Percentiles rank a stretch among this genome's conserved stretches.
Conservation (phyloP, 495 filamentous ascomycete genomes). For the Collariella sp. region DNA sequence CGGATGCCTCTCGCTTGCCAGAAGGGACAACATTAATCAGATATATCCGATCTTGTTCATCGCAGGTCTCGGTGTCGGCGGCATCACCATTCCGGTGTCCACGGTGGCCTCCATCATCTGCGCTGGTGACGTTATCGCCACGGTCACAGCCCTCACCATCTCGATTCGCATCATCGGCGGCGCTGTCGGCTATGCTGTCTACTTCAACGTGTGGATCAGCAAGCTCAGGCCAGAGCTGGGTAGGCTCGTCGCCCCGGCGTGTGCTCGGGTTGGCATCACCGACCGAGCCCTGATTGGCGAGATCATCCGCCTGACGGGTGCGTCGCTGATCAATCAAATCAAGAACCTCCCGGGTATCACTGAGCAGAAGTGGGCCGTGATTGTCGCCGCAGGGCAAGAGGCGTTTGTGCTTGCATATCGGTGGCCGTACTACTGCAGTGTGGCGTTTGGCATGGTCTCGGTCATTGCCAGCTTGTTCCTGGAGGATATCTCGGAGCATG, state of each 20-base stretch:
- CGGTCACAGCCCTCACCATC: constrained; percentile 64
- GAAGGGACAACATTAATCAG: constrained; percentile 49
- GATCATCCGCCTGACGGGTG: constrained; percentile 50
- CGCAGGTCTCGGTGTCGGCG: constrained; percentile 62
- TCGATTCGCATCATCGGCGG: constrained; percentile 65
- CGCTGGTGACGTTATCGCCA: constrained; percentile 64
- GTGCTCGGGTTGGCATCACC: constrained; percentile 47
- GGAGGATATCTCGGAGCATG: constrained; percentile 55
- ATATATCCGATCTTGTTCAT: constrained; percentile 56
- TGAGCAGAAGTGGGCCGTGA: constrained; percentile 44
- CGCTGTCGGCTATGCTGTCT: constrained; percentile 61
- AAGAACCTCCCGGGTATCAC: constrained; percentile 50
- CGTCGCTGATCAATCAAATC: constrained; percentile 46
- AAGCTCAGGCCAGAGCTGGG: constrained; percentile 50
- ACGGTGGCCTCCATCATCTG: constrained; percentile 58
- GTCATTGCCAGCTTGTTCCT: constrained; percentile 56
- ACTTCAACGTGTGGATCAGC: constrained; percentile 66
- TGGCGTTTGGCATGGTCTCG: constrained; percentile 57
- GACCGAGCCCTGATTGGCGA: constrained; percentile 32
- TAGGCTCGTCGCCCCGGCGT: constrained; percentile 46
- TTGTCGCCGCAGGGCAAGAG: constrained; percentile 54
- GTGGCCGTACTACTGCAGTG: constrained; percentile 59
- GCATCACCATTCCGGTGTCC: constrained; percentile 59
- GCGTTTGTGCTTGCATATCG: constrained; percentile 57
- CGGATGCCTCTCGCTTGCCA: constrained; percentile 50